Percentiles rank a stretch among this genome's conserved stretches.
Conservation (phyloP, 108 stramenopile genomes). For the Cylindrotheca closterium region DNA sequence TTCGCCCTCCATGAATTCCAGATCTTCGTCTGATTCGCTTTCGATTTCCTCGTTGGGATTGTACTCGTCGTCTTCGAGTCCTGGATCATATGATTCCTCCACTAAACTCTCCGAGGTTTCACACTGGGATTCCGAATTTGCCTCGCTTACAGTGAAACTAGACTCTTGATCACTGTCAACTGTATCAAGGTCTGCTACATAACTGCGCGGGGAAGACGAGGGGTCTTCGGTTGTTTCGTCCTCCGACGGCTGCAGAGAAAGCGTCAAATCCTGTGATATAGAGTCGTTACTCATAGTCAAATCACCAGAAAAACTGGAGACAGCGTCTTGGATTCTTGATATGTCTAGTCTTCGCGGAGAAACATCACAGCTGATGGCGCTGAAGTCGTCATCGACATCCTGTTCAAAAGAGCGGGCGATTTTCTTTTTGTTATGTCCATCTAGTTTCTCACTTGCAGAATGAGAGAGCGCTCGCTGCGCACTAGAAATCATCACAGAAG, state of each 20-base stretch:
- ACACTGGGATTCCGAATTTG: too few relatives aligned
- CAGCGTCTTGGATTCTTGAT: too few relatives aligned
- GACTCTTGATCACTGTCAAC: slow-evolving; percentile 17
- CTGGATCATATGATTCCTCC: slow-evolving; percentile 7
- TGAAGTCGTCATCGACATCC: slow-evolving; percentile 10
- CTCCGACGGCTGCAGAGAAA: too few relatives aligned
- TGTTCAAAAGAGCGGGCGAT: neutral
- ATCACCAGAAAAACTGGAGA: too few relatives aligned
- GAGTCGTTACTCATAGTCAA: too few relatives aligned
- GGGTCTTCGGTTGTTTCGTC: too few relatives aligned
- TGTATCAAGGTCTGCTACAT: slow-evolving; percentile 8
- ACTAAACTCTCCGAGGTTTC: neutral
- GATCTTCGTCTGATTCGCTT: slow-evolving; percentile 6
- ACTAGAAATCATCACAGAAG: neutral
- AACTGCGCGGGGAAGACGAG: too few relatives aligned
- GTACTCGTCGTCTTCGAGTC: slow-evolving; percentile 6
- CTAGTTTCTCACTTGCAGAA: too few relatives aligned
- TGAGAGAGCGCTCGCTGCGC: too few relatives aligned
- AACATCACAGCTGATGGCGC: slow-evolving; percentile 10
- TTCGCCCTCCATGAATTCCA: slow-evolving; percentile 10
- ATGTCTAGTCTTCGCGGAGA: too few relatives aligned
- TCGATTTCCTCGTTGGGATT: slow-evolving; percentile 5
- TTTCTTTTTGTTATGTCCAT: neutral
- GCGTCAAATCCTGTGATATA: too few relatives aligned
- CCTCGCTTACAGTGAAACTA: slow-evolving; percentile 6